These are phyloP conservation scores for Irpex sp. DNA, from an alignment of 1,284 basidiomycete species.

Conservation along the genomic window DNA sequence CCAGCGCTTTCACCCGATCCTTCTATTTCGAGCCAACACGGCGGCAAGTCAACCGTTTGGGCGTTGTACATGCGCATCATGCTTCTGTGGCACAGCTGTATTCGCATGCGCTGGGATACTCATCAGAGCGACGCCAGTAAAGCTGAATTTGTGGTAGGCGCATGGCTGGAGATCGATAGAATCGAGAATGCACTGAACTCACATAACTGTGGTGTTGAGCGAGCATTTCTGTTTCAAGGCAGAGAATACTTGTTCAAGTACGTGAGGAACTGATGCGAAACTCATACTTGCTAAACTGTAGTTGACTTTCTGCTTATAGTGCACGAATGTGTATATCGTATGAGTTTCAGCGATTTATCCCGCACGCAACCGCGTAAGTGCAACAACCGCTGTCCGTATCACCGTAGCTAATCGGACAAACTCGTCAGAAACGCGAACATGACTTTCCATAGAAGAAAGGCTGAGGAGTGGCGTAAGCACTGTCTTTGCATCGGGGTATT, in stretches of 20 bases:
- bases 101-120: conserved; percentile 49
- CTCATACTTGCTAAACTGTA: not conserved
- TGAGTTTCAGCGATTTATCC: conserved; percentile 64
- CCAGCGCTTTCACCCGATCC: conserved; percentile 19
- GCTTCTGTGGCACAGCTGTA: conserved; percentile 70
- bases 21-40: conserved; percentile 15
- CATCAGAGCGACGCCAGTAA: conserved; percentile 43
- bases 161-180: conserved; percentile 69
- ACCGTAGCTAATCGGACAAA: not conserved
- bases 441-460: conserved; percentile 59
- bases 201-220: conserved; percentile 65
- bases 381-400: conserved; percentile 2
- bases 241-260: conserved; percentile 77
- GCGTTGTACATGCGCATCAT: conserved; percentile 65
- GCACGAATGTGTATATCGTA: conserved; percentile 68
- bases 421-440: conserved; percentile 43
- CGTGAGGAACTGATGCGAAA: conserved; percentile 24
- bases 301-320: conserved; percentile 31
- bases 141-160: conserved; percentile 58
- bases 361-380: conserved; percentile 56
- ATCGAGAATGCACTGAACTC: conserved; percentile 59
- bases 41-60: conserved; percentile 62
- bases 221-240: conserved; percentile 63
- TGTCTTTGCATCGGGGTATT: conserved; percentile 10
- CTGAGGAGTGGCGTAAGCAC: conserved; percentile 70